Percentiles rank a stretch among this genome's conserved stretches.
Conservation (phyloP, 2,329 filamentous ascomycete species). For the Colletotrichum sp. region DNA sequence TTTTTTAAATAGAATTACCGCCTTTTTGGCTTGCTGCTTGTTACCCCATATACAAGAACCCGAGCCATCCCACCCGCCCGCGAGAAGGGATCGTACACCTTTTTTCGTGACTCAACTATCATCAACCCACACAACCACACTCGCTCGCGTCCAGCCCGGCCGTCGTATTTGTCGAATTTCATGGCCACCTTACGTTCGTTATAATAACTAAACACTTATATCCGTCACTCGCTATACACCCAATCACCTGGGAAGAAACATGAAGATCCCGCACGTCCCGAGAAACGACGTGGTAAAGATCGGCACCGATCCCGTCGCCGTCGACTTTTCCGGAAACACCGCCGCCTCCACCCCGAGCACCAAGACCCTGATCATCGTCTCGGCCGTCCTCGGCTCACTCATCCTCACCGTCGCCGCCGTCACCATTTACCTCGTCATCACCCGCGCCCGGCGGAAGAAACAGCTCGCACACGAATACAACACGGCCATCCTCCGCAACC, state of each 20-base stretch:
- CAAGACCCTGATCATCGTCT: conserved; percentile 2
- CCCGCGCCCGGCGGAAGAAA: background rate
- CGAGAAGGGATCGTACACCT: background rate
- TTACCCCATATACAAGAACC: background rate
- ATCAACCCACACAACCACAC: background rate
- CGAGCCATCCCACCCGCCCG: background rate
- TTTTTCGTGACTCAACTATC: background rate
- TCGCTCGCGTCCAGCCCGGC: background rate
- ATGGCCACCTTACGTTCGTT: conserved; percentile 13
- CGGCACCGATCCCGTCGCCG: conserved; percentile 8
- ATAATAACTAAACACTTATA: background rate
- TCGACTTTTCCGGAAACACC: background rate
- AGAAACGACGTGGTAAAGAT: background rate
- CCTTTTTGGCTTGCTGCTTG: background rate
- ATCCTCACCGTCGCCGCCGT: background rate
- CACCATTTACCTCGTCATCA: background rate
- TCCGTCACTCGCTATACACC: background rate
- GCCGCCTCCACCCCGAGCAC: background rate
- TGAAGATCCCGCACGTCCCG: background rate
- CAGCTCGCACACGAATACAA: background rate
- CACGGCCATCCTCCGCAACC: conserved; percentile 3
- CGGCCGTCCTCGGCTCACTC: background rate
- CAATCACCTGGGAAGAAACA: background rate
- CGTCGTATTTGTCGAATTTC: background rate
- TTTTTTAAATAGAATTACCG: conserved; percentile 14